Conservation (phyloP, 441 rosid genomes). For the Aquilaria agallochum region DNA sequence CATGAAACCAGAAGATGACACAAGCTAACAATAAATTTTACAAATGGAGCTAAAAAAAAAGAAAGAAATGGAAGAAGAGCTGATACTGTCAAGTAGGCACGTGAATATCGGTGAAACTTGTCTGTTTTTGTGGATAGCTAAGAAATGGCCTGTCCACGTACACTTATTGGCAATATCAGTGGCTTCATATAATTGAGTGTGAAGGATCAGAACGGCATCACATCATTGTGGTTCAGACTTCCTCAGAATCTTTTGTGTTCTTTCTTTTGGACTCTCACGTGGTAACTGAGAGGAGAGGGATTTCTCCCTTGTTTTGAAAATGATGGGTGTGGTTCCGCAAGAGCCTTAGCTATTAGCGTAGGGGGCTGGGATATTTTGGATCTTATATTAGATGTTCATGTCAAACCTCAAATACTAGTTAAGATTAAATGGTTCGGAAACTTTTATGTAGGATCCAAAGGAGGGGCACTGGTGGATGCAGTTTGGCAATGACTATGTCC, state of each 20-base stretch:
- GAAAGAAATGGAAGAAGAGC: slow-evolving; percentile 1
- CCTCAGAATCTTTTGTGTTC: slow-evolving; percentile 18
- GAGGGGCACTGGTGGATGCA: slow-evolving; percentile 99
- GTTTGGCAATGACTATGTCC: slow-evolving; percentile 75
- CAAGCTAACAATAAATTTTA: background rate
- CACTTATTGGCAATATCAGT: slow-evolving; percentile 10
- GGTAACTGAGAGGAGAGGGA: background rate
- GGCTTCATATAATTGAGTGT: slow-evolving; percentile 8
- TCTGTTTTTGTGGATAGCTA: slow-evolving; percentile 9
- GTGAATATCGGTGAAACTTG: slow-evolving; percentile 21
- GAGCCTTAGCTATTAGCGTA: no score
- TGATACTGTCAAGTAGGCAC: slow-evolving; percentile 17
- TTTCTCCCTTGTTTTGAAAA: background rate
- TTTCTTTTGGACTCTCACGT: slow-evolving; percentile 6
- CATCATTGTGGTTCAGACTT: slow-evolving; percentile 22
- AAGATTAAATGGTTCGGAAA: background rate
- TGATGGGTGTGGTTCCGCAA: no score
- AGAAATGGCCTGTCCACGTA: background rate
- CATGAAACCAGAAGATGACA: background rate
- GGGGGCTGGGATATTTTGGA: no score
- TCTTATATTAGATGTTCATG: no score
- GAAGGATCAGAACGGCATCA: slow-evolving; percentile 10
- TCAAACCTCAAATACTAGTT: no score
- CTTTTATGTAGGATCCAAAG: slow-evolving; percentile 67
- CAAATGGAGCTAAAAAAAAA: background rate